Percentiles rank a stretch among this genome's conserved stretches.
Evolutionary conservation across 306 rosid genomes (phyloP).

Genomic region (Gillenia trifoliata): DNA sequence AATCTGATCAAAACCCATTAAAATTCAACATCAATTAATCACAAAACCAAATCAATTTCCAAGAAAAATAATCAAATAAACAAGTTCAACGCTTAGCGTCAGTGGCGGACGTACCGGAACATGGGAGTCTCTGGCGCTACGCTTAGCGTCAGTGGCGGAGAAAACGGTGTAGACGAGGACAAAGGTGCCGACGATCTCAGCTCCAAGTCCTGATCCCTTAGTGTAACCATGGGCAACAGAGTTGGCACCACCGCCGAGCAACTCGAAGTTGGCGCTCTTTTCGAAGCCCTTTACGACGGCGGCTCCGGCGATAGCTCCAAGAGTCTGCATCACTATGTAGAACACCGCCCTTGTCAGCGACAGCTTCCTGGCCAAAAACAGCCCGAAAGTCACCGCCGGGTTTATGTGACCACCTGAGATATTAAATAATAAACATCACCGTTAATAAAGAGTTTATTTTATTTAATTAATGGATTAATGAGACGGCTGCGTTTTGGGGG

Average conservation of each 20-base stretch:
- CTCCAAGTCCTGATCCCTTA: constrained; percentile 66
- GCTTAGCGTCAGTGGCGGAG: constrained; percentile 95
- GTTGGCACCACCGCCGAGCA: constrained; percentile 61
- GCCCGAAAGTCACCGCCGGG: constrained; percentile 74
- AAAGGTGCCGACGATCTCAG: constrained; percentile 54
- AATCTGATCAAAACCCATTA: constrained; percentile 28
- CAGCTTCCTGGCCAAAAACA: constrained; percentile 76
- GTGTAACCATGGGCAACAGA: constrained; percentile 61
- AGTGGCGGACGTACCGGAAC: constrained; percentile 45
- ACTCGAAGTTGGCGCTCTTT: background rate
- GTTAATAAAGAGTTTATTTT: background rate
- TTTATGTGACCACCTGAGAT: constrained; percentile 50
- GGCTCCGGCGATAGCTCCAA: constrained; percentile 73
- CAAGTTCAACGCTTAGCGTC: background rate
- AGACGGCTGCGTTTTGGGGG: background rate
- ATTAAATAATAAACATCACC: background rate
- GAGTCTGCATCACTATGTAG: constrained; percentile 79
- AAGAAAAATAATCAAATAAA: background rate
- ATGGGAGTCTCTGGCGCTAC: constrained; percentile 72
- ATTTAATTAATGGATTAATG: background rate
- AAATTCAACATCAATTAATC: background rate
- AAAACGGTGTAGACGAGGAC: constrained; percentile 68
- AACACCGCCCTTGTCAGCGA: constrained; percentile 75
- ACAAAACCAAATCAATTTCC: background rate
- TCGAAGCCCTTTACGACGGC: constrained; percentile 50